Conservation (phyloP, 192 early-diverging fungal species). For the Paraglomus brasilianum region DNA sequence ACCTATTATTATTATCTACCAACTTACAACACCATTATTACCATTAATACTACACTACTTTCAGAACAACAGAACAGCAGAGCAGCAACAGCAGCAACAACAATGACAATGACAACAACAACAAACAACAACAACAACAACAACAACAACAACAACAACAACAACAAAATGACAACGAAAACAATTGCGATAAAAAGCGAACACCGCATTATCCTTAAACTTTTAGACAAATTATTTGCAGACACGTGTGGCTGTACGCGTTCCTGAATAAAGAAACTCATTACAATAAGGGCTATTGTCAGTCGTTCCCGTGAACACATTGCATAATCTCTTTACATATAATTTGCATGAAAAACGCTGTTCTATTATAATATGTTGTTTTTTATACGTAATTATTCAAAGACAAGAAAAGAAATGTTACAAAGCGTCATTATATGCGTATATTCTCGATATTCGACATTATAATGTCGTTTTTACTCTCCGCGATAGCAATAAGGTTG, state of each 20-base stretch:
- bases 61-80: not conserved
- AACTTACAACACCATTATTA: too few relatives aligned
- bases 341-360: not conserved
- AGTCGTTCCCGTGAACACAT: slow-evolving; percentile 33
- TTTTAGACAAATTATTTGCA: not conserved
- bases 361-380: too few relatives aligned
- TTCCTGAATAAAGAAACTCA: slow-evolving; percentile 12
- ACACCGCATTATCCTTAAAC: not conserved
- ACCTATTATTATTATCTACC: too few relatives aligned
- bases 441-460: too few relatives aligned
- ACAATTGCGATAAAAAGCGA: not conserved
- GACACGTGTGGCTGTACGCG: slow-evolving; percentile 12
- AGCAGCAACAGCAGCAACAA: not conserved
- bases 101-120: not conserved
- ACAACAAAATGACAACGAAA: not conserved
- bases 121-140: slow-evolving; percentile 6
- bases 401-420: too few relatives aligned
- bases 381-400: too few relatives aligned
- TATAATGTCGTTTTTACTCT: too few relatives aligned
- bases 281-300: slow-evolving; percentile 11
- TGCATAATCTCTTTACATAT: slow-evolving; percentile 47
- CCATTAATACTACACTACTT: too few relatives aligned
- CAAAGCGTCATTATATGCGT: too few relatives aligned
- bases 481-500: too few relatives aligned
- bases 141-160: slow-evolving; percentile 1